These are phyloP conservation scores for Paramecium primaurelia DNA, from an alignment of 73 alveolate species.

Conservation along the genomic window DNA sequence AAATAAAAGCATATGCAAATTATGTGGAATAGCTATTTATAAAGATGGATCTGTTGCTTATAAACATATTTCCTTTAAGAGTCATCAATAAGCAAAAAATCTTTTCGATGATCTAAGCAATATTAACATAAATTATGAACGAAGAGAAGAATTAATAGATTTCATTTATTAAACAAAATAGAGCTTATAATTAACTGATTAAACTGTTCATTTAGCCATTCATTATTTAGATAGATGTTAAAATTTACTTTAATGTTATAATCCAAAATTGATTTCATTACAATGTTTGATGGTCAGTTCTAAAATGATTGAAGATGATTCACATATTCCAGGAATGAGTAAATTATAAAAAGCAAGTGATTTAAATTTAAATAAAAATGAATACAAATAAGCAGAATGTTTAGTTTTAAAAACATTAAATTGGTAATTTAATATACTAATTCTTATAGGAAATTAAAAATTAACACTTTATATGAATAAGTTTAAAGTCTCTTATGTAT, in stretches of 20 bases:
- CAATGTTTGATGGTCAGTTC: neutral
- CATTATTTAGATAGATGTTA: neutral
- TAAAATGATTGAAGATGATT: neutral
- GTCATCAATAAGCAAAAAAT: neutral
- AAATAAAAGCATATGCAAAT: neutral
- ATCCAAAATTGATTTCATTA: neutral
- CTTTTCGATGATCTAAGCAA: neutral
- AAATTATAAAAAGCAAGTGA: neutral
- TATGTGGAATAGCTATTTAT: neutral
- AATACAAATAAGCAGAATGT: neutral
- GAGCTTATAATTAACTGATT: neutral
- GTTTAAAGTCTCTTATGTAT: neutral
- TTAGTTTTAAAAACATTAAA: neutral
- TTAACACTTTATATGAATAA: neutral
- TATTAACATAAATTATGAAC: neutral
- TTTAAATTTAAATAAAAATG: neutral
- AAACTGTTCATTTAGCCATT: neutral
- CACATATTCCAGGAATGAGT: neutral
- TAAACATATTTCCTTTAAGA: neutral
- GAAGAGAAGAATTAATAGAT: neutral
- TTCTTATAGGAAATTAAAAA: neutral
- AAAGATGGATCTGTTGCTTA: neutral
- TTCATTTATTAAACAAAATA: neutral
- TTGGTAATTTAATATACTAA: neutral
- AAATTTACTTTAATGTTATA: neutral